Evolutionary conservation across 78 protist species (phyloP).

Genomic region (Isochrysis galbana): DNA sequence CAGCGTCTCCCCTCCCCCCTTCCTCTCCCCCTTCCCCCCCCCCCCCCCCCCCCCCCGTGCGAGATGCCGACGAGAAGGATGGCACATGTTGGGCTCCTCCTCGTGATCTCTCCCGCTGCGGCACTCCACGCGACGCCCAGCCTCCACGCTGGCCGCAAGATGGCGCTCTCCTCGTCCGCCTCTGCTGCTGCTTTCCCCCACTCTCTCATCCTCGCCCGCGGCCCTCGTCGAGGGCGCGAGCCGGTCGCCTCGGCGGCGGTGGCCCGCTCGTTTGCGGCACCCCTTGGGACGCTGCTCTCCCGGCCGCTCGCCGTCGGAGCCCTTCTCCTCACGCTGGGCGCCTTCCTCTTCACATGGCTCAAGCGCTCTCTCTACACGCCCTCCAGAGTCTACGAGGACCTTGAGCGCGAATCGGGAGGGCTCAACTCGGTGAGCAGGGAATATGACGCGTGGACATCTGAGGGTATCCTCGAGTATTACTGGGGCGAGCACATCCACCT

Average conservation of each 20-base stretch:
- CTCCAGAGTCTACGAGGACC: not conserved
- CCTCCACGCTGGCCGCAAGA: no score
- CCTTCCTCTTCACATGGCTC: not conserved
- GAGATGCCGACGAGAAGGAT: no score
- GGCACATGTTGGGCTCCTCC: no score
- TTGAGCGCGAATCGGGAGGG: not conserved
- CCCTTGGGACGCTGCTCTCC: not conserved
- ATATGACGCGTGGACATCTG: slow-evolving; percentile 45
- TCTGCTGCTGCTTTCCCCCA: no score
- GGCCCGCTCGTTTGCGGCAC: not conserved
- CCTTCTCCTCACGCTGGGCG: not conserved
- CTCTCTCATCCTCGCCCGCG: no score
- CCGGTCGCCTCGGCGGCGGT: not conserved
- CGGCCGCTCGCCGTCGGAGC: not conserved
- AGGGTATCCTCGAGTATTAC: slow-evolving; percentile 58
- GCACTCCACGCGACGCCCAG: no score
- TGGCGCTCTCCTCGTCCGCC: no score
- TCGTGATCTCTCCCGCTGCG: no score
- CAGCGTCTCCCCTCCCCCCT: no score
- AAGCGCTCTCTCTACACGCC: not conserved
- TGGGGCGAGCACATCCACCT: slow-evolving; percentile 66
- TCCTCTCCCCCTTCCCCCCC: no score
- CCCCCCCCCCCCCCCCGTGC: no score
- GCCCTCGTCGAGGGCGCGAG: not conserved
- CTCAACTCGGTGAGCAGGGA: slow-evolving; percentile 8